Conservation (phyloP, 2,329 filamentous ascomycete genomes). For the Karstenula rhodostoma region DNA sequence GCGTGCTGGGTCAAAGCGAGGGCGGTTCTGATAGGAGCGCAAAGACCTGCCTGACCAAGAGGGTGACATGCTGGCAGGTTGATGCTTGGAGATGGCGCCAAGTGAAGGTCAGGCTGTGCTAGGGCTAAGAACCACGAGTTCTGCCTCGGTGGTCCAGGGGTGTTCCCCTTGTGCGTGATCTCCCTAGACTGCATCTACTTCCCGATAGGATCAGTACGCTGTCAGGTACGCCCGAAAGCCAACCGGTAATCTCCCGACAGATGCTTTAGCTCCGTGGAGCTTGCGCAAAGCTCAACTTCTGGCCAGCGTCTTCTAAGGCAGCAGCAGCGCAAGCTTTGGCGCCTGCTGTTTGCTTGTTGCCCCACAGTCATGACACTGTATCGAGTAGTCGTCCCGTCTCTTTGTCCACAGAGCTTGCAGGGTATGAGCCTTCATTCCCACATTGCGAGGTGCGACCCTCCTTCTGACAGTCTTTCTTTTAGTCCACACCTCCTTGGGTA, state of each 20-base stretch:
- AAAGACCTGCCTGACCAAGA: neutral
- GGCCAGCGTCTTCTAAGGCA: neutral
- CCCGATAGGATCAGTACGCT: conserved; percentile 11
- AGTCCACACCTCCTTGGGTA: conserved; percentile 19
- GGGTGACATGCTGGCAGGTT: neutral
- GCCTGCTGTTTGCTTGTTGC: neutral
- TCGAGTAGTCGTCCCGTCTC: conserved; percentile 9
- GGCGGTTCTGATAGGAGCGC: neutral
- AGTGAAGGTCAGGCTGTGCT: neutral
- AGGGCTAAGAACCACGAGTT: conserved; percentile 5
- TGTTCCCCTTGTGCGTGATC: conserved; percentile 14
- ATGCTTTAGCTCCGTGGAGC: neutral
- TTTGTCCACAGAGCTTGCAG: conserved; percentile 4
- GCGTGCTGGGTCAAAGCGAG: neutral
- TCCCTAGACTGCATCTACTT: conserved; percentile 9
- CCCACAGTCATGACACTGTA: conserved; percentile 3
- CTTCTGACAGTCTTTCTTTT: conserved; percentile 15
- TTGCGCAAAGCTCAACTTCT: neutral
- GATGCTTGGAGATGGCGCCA: neutral
- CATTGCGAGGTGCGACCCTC: conserved; percentile 20
- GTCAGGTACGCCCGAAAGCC: conserved; percentile 11
- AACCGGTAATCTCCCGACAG: conserved; percentile 3
- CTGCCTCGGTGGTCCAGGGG: conserved; percentile 1
- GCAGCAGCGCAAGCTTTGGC: neutral
- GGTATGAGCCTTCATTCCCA: conserved; percentile 12